Evolutionary conservation across 2,329 filamentous ascomycete species (phyloP).

Genomic region (Xylariaceae sp.): DNA sequence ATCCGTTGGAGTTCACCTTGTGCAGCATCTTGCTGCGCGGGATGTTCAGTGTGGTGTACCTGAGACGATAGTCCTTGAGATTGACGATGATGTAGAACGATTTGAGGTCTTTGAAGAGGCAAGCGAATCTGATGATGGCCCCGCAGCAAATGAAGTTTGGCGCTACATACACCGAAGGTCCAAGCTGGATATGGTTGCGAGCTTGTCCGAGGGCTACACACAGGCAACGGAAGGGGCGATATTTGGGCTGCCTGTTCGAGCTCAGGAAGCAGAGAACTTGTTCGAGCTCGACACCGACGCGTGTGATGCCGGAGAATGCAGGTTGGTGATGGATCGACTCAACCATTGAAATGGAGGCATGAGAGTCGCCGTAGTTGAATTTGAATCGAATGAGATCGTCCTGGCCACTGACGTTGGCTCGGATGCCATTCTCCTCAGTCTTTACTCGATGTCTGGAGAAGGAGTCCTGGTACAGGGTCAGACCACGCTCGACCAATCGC

Average conservation of each 20-base stretch:
- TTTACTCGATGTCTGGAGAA: neutral
- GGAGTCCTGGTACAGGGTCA: neutral
- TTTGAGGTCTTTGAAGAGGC: slow-evolving; percentile 27
- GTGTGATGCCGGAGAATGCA: slow-evolving; percentile 8
- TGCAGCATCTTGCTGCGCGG: neutral
- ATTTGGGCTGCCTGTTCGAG: neutral
- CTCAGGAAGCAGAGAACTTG: neutral
- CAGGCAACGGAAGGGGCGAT: neutral
- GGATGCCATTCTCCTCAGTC: slow-evolving; percentile 1
- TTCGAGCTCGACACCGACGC: slow-evolving; percentile 9
- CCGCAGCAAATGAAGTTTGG: neutral
- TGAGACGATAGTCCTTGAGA: neutral
- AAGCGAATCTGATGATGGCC: slow-evolving; percentile 11
- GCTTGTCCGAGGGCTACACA: neutral
- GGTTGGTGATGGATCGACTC: neutral
- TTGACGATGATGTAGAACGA: slow-evolving; percentile 29
- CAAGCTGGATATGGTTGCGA: neutral
- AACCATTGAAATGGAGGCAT: neutral
- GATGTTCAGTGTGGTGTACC: neutral
- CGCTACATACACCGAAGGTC: no score
- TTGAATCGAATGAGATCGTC: slow-evolving; percentile 15
- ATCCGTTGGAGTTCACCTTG: no score
- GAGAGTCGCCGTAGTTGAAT: neutral
- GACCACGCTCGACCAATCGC: neutral
- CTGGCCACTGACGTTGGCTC: neutral